phyloP scores from a whole-genome alignment of 2,329 filamentous ascomycete species.

The Aspergillus thermomutatus region DNA sequence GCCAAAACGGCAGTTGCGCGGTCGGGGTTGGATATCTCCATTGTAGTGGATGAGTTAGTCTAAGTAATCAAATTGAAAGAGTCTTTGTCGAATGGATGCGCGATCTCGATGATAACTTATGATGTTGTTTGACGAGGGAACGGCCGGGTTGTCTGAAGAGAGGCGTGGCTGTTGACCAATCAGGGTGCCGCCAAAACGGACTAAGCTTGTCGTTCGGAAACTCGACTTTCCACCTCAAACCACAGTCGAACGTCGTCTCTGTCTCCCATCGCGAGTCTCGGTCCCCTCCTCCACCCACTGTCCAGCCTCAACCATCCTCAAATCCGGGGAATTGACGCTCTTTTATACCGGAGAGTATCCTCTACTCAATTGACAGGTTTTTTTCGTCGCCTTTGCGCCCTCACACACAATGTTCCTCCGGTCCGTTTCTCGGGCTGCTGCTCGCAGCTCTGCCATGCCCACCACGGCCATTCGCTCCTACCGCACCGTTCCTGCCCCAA shows the following conservation, averaged over 20 bases:
- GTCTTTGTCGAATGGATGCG: neutral
- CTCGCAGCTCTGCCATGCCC: constrained; percentile 40
- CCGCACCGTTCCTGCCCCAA: constrained; percentile 28
- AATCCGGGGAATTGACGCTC: constrained; percentile 22
- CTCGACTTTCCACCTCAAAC: constrained; percentile 41
- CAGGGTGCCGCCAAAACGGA: constrained; percentile 30
- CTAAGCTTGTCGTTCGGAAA: constrained; percentile 33
- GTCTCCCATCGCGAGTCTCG: constrained; percentile 28
- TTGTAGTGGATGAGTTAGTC: neutral
- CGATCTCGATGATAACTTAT: constrained; percentile 6
- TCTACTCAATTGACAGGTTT: constrained; percentile 26
- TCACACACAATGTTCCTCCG: constrained; percentile 46
- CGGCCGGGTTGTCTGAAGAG: constrained; percentile 10
- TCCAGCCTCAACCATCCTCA: constrained; percentile 20
- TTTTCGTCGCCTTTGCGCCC: constrained; percentile 25
- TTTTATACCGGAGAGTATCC: constrained; percentile 15
- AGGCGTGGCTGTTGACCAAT: constrained; percentile 29
- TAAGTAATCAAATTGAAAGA: neutral
- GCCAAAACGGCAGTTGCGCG: neutral
- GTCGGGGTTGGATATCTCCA: neutral
- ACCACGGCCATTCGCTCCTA: constrained; percentile 33
- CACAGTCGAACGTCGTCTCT: constrained; percentile 33
- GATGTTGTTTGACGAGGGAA: constrained; percentile 17
- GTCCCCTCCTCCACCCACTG: constrained; percentile 28
- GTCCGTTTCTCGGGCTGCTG: constrained; percentile 43